A percentile compares a stretch with the other conserved stretches of the same genome.
Conservation (phyloP, 202 grass and related monocot species). For the Carex arenaria region DNA sequence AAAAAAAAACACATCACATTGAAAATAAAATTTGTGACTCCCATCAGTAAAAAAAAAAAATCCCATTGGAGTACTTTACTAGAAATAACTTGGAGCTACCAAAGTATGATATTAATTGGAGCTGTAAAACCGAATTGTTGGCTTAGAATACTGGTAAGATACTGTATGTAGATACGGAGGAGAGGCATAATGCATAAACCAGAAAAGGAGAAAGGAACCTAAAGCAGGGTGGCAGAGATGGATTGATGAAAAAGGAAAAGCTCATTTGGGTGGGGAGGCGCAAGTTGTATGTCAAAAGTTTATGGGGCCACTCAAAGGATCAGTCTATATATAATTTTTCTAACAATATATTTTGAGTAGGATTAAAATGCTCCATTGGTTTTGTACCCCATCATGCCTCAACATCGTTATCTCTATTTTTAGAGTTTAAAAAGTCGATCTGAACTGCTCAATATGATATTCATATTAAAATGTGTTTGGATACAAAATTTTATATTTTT, state of each 20-base stretch:
- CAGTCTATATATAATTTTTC: neutral
- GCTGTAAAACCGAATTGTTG: neutral
- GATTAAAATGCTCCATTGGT: too few species aligned
- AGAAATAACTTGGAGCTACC: neutral
- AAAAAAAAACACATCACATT: neutral
- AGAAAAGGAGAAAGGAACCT: conserved; percentile 81
- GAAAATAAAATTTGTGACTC: neutral
- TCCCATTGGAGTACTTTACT: neutral
- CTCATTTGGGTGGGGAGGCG: neutral
- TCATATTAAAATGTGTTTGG: too few species aligned
- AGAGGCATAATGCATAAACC: conserved; percentile 54
- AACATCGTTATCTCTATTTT: too few species aligned
- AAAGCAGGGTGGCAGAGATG: conserved; percentile 43
- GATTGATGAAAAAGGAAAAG: conserved; percentile 84
- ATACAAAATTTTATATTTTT: too few species aligned
- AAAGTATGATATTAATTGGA: neutral
- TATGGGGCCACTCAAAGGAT: conserved; percentile 27
- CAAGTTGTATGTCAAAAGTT: conserved; percentile 27
- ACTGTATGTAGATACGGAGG: conserved; percentile 35
- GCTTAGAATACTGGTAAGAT: conserved; percentile 28
- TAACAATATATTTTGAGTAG: too few species aligned
- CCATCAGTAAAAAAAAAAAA: neutral
- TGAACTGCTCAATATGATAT: too few species aligned
- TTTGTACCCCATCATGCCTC: too few species aligned
- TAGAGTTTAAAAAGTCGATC: too few species aligned